These are phyloP conservation scores for Aegilops sharonensis DNA, from an alignment of 176 grass and related monocot species.

Conservation along the genomic window DNA sequence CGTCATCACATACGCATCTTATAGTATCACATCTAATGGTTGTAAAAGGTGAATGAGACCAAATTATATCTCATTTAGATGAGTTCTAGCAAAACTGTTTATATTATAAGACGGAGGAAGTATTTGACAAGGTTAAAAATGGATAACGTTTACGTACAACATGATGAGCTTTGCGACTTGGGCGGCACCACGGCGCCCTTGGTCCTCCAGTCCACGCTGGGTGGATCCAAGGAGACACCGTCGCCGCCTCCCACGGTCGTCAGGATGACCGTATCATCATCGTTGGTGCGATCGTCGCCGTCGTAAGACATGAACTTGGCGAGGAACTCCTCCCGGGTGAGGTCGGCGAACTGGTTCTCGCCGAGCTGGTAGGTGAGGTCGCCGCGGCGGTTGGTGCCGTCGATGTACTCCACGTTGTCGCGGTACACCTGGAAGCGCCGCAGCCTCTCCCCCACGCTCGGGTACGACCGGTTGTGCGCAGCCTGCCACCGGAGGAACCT, in stretches of 20 bases:
- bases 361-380: constrained; percentile 37
- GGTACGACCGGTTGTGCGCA: constrained; percentile 25
- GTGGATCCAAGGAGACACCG: not conserved
- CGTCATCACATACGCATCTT: no score
- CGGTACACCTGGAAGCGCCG: constrained; percentile 52
- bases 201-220: constrained; percentile 40
- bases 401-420: constrained; percentile 40
- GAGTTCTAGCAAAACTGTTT: no score
- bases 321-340: constrained; percentile 50
- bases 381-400: constrained; percentile 21
- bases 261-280: not conserved
- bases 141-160: not conserved
- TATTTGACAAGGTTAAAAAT: no score
- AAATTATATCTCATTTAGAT: no score
- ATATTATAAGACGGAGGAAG: no score
- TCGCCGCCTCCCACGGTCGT: not conserved
- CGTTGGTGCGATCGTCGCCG: no score
- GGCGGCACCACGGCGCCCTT: constrained; percentile 30
- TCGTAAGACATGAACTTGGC: not conserved
- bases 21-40: no score
- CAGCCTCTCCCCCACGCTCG: constrained; percentile 12
- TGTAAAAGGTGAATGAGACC: no score
- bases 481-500: constrained; percentile 40
- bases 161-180: constrained; percentile 18
- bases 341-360: constrained; percentile 62